A percentile compares a stretch with the other conserved stretches of the same genome.
Conservation (phyloP, 2,329 filamentous ascomycete species). For the Trichoderma sp. region DNA sequence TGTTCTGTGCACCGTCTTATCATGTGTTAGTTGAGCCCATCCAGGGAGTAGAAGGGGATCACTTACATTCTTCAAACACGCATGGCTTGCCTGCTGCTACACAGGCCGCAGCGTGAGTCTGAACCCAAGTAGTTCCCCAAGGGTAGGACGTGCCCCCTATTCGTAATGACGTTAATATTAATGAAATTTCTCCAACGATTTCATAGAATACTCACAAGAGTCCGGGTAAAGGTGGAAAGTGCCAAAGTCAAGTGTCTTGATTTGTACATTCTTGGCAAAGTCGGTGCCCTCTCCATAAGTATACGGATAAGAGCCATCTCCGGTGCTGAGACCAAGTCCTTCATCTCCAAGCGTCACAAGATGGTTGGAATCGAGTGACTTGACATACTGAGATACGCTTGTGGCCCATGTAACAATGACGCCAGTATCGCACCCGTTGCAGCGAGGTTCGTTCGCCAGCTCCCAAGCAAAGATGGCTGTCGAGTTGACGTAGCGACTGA, state of each 20-base stretch:
- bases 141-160: conserved; percentile 25
- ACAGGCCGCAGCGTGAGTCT: conserved; percentile 33
- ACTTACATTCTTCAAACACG: conserved; percentile 38
- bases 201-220: conserved; percentile 29
- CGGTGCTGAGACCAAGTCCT: conserved; percentile 45
- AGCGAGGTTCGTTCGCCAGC: conserved; percentile 37
- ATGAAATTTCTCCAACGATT: too few relatives aligned
- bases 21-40: background rate
- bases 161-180: background rate
- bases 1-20: conserved; percentile 29
- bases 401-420: conserved; percentile 55
- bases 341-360: conserved; percentile 66
- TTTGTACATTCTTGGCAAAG: conserved; percentile 52
- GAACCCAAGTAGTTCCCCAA: conserved; percentile 26
- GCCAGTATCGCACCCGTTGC: conserved; percentile 23
- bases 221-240: conserved; percentile 37
- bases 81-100: conserved; percentile 34
- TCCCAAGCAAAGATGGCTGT: conserved; percentile 56
- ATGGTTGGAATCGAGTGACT: conserved; percentile 61
- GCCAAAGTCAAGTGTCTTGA: conserved; percentile 54
- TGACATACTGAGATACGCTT: conserved; percentile 56
- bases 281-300: conserved; percentile 51
- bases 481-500: conserved; percentile 49
- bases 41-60: fast-evolving
- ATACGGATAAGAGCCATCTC: conserved; percentile 55